phyloP scores from a whole-genome alignment of 345 rosid species.

The Melaleuca quinquenervia region DNA sequence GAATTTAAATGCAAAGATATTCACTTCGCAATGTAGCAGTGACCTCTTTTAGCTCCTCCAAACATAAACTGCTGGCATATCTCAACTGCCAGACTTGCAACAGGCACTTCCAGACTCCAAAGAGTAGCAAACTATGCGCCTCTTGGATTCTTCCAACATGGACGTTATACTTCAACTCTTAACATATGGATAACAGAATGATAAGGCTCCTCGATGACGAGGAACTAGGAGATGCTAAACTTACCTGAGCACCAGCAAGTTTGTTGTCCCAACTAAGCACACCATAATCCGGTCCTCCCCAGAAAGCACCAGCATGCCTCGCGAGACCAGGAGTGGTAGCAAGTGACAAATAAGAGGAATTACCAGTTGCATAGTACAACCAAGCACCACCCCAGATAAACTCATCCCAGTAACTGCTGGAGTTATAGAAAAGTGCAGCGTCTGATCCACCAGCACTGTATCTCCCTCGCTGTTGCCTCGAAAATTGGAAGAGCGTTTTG shows the following conservation, averaged over 20 bases:
- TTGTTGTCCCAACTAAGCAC: slow-evolving; percentile 99
- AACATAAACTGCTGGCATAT: background rate
- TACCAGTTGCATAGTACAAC: slow-evolving; percentile 94
- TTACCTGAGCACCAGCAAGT: slow-evolving; percentile 92
- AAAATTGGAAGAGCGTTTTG: slow-evolving; percentile 48
- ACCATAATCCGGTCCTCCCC: slow-evolving; percentile 83
- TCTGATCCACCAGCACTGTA: slow-evolving; percentile 69
- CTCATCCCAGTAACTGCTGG: slow-evolving; percentile 90
- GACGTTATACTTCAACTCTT: background rate
- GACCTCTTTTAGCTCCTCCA: background rate
- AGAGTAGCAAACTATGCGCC: background rate
- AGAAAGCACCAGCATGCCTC: slow-evolving; percentile 87
- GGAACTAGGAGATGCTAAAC: slow-evolving; percentile 1
- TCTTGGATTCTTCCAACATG: background rate
- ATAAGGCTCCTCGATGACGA: background rate
- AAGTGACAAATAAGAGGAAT: slow-evolving; percentile 55
- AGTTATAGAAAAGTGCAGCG: slow-evolving; percentile 60
- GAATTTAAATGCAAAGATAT: background rate
- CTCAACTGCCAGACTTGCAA: background rate
- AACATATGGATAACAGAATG: background rate
- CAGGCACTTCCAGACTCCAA: background rate
- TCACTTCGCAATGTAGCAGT: background rate
- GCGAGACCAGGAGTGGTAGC: slow-evolving; percentile 68
- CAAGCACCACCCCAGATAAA: slow-evolving; percentile 93
- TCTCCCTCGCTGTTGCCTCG: slow-evolving; percentile 68